Evolutionary conservation across 2,329 filamentous ascomycete species (phyloP).

Genomic region (Karstenula rhodostoma): DNA sequence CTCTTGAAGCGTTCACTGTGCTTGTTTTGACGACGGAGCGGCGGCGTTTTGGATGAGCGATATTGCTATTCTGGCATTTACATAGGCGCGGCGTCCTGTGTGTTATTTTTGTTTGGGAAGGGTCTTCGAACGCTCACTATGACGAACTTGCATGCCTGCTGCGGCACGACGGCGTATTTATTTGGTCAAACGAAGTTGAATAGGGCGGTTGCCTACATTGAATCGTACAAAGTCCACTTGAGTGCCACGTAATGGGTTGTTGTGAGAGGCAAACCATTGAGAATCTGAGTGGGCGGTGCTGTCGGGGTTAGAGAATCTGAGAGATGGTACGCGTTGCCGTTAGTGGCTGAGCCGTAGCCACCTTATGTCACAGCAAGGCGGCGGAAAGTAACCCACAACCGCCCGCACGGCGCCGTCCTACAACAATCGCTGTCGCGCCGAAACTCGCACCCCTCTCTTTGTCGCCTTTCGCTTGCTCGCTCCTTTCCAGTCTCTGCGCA

Average conservation of each 20-base stretch:
- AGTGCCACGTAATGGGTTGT: conserved; percentile 12
- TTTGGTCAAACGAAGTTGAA: not conserved
- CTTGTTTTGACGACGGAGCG: conserved; percentile 28
- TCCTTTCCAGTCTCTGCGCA: not conserved
- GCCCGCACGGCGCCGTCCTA: not conserved
- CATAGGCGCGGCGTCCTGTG: conserved; percentile 42
- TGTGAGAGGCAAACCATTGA: not conserved
- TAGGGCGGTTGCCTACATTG: conserved; percentile 12
- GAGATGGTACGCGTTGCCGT: not conserved
- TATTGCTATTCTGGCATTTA: conserved; percentile 38
- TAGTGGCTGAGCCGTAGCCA: conserved; percentile 6
- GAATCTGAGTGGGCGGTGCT: not conserved
- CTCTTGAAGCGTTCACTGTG: conserved; percentile 27
- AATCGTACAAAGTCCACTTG: not conserved
- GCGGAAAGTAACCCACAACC: conserved; percentile 8
- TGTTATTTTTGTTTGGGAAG: conserved; percentile 22
- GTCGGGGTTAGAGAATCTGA: conserved; percentile 1
- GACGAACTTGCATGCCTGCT: conserved; percentile 26
- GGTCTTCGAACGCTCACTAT: conserved; percentile 36
- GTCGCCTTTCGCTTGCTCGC: not conserved
- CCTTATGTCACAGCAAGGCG: conserved; percentile 13
- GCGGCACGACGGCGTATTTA: conserved; percentile 18
- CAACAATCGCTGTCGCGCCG: conserved; percentile 4
- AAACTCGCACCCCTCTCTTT: not conserved
- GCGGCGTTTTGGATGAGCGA: conserved; percentile 37